Evolutionary conservation across 2,329 filamentous ascomycete genomes (phyloP), one percentile per base, ranked within the genome.

Genomic region (Nemania sp.): DNA sequence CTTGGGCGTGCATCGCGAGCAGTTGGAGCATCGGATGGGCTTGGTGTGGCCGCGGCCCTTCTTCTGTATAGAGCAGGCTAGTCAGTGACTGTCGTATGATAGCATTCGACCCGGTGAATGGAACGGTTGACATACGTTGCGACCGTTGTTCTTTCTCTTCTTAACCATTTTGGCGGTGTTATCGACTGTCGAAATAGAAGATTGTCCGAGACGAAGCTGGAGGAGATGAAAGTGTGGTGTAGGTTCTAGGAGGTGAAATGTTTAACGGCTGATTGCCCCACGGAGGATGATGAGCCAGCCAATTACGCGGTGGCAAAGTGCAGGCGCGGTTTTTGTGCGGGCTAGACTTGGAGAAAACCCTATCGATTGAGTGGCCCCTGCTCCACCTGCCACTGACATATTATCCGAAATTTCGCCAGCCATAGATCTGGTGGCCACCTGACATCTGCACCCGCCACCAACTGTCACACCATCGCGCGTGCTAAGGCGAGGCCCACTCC

Each of bases 41-140:
- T 99, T 99, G 82, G 96, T 91, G 86, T 97, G 93, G 83, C 94
- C 94, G 79, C 94, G 91, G 79, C 94, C 93, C 82, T 96, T 96
- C 59, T 61, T 61, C 57, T 59, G 24, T 57, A 59, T 49, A n/a
- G 39, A 49, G 49, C 49, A 45, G 56, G 45, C 52, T 50, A 63
- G 47, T 56, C 41, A 49, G 68, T 66, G 46, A 68, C 64, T 28
- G 42, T 31, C 30, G 19, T 23, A 17, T 22, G 20, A 30, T 40
- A 15, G 17, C 33, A 15, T 23, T 24, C n/a, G 15, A 4, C 40
- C 28, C 1, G 17, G 19, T n/a, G 34, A 37, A 51, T 46, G n/a
- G 52, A 49, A 46, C 28, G 55, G 56, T 49, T 60, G 46, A 72
- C 78, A 70, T 77, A 83, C 80, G 55, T 60, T 60, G 49, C 58